Evolutionary conservation across 176 grass and related monocot species (phyloP).

Genomic region (Elaeis guineensis): DNA sequence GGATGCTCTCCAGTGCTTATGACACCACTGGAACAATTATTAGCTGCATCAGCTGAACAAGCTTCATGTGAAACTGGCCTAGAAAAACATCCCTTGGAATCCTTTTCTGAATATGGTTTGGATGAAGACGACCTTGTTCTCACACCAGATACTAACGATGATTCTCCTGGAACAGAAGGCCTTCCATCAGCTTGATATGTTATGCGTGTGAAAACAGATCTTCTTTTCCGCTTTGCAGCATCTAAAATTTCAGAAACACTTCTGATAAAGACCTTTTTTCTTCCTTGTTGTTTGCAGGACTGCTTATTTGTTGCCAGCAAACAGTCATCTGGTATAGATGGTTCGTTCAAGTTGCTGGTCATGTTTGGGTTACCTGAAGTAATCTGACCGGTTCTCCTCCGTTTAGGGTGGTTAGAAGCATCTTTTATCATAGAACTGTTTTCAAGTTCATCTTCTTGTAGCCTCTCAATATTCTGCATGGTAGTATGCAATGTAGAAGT

Average conservation of each 20-base stretch:
- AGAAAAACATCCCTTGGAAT: too few relatives aligned
- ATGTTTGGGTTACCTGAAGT: constrained; percentile 28
- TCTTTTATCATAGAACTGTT: constrained; percentile 18
- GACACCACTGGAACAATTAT: too few relatives aligned
- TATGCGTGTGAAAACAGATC: constrained; percentile 15
- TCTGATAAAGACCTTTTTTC: not conserved
- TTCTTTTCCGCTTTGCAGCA: constrained; percentile 23
- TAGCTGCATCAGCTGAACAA: too few relatives aligned
- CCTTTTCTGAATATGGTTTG: too few relatives aligned
- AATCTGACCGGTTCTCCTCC: constrained; percentile 38
- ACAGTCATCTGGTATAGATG: constrained; percentile 8
- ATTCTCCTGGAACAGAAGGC: too few relatives aligned
- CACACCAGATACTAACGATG: too few relatives aligned
- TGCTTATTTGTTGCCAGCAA: constrained; percentile 23
- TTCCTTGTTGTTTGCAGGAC: constrained; percentile 7
- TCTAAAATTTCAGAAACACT: constrained; percentile 29
- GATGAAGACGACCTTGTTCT: too few relatives aligned
- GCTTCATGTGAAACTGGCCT: too few relatives aligned
- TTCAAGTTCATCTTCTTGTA: constrained; percentile 15
- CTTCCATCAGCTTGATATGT: too few relatives aligned
- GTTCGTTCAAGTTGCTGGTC: constrained; percentile 19
- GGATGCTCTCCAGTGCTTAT: not conserved
- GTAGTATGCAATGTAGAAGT: too few relatives aligned
- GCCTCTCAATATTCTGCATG: too few relatives aligned
- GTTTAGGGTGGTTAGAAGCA: constrained; percentile 35